phyloP scores from a whole-genome alignment of 306 rosid species.

The Medicago truncatula region MtrunA17r5.0-ANR NC_053049.1:10903501-10904000 shows the following conservation, averaged over 20 bases:
- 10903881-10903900: neutral
- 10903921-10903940: neutral
- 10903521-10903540: conserved; percentile 37
- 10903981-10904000: conserved; percentile 29
- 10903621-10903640: conserved; percentile 35
- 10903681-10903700: conserved; percentile 15
- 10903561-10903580: conserved; percentile 41
- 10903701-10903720: neutral
- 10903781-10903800: neutral
- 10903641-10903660: conserved; percentile 10
- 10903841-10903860: conserved; percentile 34
- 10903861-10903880: neutral
- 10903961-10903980: conserved; percentile 40
- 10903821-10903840: neutral
- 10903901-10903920: neutral
- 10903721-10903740: neutral
- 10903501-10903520: conserved; percentile 38
- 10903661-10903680: neutral
- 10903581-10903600: conserved; percentile 21
- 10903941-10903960: conserved; percentile 24
- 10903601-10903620: conserved; percentile 41
- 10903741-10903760: neutral
- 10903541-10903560: conserved; percentile 31
- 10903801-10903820: neutral
- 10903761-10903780: neutral